Conservation (phyloP, 768 basidiomycete genomes). For the Gloeostereum incarnatum region DNA sequence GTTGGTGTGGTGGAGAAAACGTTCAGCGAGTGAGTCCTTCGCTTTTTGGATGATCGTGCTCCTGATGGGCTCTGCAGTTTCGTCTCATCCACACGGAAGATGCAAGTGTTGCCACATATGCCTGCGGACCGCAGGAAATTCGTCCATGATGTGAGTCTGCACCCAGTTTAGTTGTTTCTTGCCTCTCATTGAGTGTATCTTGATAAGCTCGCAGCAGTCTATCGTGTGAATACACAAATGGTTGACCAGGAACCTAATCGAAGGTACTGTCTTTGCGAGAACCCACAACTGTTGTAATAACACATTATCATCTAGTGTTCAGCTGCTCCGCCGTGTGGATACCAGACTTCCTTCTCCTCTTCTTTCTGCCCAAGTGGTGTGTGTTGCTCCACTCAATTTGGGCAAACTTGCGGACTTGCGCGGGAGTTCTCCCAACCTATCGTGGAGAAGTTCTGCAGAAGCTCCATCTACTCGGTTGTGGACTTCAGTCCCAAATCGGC, state of each 20-base stretch:
- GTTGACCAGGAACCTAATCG: slow-evolving; percentile 89
- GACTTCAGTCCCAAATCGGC: slow-evolving; percentile 2
- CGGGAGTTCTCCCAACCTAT: slow-evolving; percentile 8
- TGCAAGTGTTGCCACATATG: slow-evolving; percentile 76
- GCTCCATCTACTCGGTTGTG: slow-evolving; percentile 1
- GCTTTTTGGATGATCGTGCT: slow-evolving; percentile 8
- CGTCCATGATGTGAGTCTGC: slow-evolving; percentile 55
- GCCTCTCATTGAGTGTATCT: slow-evolving; percentile 4
- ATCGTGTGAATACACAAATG: slow-evolving; percentile 77
- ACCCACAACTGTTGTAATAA: neutral
- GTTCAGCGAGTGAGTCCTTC: slow-evolving; percentile 61
- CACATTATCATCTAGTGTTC: slow-evolving; percentile 39
- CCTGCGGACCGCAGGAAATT: slow-evolving; percentile 74
- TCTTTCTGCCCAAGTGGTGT: slow-evolving; percentile 40
- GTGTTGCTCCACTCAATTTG: slow-evolving; percentile 27
- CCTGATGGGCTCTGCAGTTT: slow-evolving; percentile 36
- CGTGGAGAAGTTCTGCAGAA: slow-evolving; percentile 3
- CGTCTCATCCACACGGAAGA: slow-evolving; percentile 52
- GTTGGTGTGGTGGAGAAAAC: slow-evolving; percentile 67
- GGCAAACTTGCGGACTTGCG: slow-evolving; percentile 58
- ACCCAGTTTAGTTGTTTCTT: neutral
- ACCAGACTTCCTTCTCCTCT: slow-evolving; percentile 68
- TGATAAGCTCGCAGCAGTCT: slow-evolving; percentile 60
- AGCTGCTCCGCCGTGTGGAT: slow-evolving; percentile 75
- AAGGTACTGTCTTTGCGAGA: slow-evolving; percentile 24